These are phyloP conservation scores for Geotrichum aggregatum DNA, from an alignment of 1,139 yeast genomes.

Conservation along the genomic window DNA sequence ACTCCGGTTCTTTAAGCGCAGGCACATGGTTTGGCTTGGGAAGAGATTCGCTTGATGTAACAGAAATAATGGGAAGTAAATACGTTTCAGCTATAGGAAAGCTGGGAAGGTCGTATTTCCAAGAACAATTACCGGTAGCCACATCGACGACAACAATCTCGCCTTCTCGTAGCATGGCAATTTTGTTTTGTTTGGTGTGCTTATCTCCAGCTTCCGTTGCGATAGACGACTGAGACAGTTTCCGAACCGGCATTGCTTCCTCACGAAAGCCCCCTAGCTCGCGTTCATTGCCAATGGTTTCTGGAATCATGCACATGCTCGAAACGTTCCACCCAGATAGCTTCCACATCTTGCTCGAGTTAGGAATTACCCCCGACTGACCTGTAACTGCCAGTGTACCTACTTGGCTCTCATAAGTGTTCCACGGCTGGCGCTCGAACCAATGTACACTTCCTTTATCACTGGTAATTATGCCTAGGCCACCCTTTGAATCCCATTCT, in stretches of 20 bases:
- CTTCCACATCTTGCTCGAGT: constrained; percentile 33
- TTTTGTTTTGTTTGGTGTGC: constrained; percentile 11
- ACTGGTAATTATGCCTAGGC: constrained; percentile 55
- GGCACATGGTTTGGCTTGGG: not conserved
- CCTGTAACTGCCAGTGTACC: constrained; percentile 16
- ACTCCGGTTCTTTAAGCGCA: not conserved
- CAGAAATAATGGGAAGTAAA: constrained; percentile 3
- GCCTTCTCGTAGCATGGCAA: constrained; percentile 33
- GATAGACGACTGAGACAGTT: not conserved
- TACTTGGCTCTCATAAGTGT: constrained; percentile 15
- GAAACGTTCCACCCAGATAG: constrained; percentile 32
- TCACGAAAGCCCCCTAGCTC: constrained; percentile 5
- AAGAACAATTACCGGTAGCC: constrained; percentile 44
- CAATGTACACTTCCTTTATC: constrained; percentile 62
- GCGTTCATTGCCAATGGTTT: constrained; percentile 16
- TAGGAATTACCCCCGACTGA: constrained; percentile 32
- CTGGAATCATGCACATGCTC: constrained; percentile 23
- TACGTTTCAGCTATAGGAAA: constrained; percentile 25
- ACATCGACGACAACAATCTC: constrained; percentile 46
- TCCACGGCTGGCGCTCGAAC: constrained; percentile 40
- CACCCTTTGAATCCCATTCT: constrained; percentile 49
- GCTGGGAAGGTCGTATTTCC: constrained; percentile 47
- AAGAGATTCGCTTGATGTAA: not conserved
- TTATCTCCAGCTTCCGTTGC: constrained; percentile 13
- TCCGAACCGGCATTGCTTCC: not conserved